Percentiles rank a stretch among this genome's conserved stretches.
These are phyloP conservation scores for Lactarius pseudohatsudake DNA, from an alignment of 768 basidiomycete species.

Conservation along the genomic window DNA sequence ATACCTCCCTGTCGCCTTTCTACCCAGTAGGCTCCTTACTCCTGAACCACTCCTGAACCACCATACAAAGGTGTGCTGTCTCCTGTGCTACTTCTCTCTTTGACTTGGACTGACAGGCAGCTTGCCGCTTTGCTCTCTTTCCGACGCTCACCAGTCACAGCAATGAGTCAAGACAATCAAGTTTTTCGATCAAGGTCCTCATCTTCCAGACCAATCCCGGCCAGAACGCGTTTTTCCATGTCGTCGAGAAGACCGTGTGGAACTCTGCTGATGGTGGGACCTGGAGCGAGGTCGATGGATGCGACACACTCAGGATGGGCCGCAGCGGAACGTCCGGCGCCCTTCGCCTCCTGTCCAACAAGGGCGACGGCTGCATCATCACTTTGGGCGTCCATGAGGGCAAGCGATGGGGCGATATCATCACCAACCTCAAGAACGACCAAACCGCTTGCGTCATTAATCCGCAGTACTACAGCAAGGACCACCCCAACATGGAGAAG, in stretches of 20 bases:
- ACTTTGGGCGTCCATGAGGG: slow-evolving; percentile 43
- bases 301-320: slow-evolving; percentile 36
- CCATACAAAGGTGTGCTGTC: neutral
- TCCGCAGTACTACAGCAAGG: slow-evolving; percentile 8
- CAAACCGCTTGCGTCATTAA: slow-evolving; percentile 15
- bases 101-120: too few species aligned
- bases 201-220: slow-evolving; percentile 28
- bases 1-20: neutral
- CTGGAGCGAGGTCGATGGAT: slow-evolving; percentile 33
- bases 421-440: slow-evolving; percentile 34
- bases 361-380: slow-evolving; percentile 37
- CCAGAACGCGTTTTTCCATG: slow-evolving; percentile 32
- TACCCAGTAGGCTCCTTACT: neutral
- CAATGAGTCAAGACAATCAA: neutral
- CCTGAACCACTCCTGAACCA: neutral
- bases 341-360: slow-evolving; percentile 36
- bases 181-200: slow-evolving; percentile 29
- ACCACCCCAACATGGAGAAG: slow-evolving; percentile 2
- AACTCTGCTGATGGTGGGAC: slow-evolving; percentile 39
- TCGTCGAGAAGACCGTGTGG: slow-evolving; percentile 40
- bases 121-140: neutral
- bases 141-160: neutral
- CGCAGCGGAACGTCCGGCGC: slow-evolving; percentile 43
- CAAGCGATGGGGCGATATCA: slow-evolving; percentile 42
- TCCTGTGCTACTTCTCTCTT: too few species aligned